Percentiles rank a stretch among this genome's conserved stretches.
Conservation (phyloP, 2,329 filamentous ascomycete genomes). For the Trichoderma sp. region DNA sequence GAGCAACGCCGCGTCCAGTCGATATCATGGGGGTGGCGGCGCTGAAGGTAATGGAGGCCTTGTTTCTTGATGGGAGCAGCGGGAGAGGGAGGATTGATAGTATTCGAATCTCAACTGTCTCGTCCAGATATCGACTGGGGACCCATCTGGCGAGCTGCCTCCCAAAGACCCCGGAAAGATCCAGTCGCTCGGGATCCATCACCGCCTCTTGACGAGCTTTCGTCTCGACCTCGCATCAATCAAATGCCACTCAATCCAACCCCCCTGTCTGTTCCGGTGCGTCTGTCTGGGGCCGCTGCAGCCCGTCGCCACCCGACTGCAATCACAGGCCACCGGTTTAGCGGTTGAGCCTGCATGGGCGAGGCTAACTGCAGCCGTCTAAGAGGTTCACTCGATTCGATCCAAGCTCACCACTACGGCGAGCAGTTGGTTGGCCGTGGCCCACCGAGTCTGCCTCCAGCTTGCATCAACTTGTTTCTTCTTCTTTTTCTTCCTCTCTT, state of each 20-base stretch:
- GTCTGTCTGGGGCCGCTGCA: background rate
- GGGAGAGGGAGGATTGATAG: background rate
- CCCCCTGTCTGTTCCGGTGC: background rate
- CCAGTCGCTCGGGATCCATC: no score
- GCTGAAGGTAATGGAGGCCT: background rate
- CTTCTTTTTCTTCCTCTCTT: background rate
- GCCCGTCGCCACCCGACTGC: constrained; percentile 27
- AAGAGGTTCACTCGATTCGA: no score
- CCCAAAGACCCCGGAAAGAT: background rate
- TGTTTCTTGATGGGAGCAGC: background rate
- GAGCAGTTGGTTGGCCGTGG: background rate
- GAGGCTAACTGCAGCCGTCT: constrained; percentile 27
- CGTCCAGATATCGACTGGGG: background rate
- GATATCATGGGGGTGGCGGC: background rate
- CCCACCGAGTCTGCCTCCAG: constrained; percentile 27
- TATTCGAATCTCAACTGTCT: no score
- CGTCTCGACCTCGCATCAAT: no score
- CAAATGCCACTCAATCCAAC: no score
- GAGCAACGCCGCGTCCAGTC: constrained; percentile 9
- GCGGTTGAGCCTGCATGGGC: constrained; percentile 18
- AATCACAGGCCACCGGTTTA: constrained; percentile 26
- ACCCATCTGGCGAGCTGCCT: background rate
- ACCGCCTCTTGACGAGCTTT: no score
- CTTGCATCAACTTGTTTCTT: constrained; percentile 13
- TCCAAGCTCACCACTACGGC: background rate